Conservation (phyloP, 257 asterid species). For the Lithospermum erythrorhizon region DNA sequence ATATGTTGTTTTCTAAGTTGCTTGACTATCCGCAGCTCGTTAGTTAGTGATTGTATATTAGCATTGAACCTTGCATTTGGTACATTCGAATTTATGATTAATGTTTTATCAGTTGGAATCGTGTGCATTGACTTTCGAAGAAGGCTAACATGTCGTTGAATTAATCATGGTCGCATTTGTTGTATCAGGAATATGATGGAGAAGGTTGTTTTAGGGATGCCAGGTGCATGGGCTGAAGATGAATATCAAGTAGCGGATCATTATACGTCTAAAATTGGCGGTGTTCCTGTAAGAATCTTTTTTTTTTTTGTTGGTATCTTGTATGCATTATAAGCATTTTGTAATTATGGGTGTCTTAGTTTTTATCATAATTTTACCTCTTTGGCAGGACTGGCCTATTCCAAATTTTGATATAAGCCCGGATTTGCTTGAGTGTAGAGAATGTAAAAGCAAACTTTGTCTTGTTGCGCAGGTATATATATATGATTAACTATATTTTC, state of each 20-base stretch:
- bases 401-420: conserved; percentile 24
- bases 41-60: neutral
- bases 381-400: conserved; percentile 69
- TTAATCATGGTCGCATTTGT: neutral
- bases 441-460: conserved; percentile 47
- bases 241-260: conserved; percentile 72
- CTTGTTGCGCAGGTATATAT: conserved; percentile 67
- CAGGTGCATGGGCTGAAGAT: conserved; percentile 85
- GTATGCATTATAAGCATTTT: neutral
- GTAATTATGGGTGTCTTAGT: neutral
- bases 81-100: neutral
- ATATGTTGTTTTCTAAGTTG: neutral
- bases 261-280: conserved; percentile 82
- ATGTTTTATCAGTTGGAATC: neutral
- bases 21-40: neutral
- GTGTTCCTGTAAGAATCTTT: conserved; percentile 52
- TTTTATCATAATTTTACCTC: no score
- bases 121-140: neutral
- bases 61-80: neutral
- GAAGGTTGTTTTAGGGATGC: conserved; percentile 63
- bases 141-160: neutral
- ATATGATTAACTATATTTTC: neutral
- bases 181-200: conserved; percentile 31
- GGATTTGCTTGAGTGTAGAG: conserved; percentile 43
- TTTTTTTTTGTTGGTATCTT: neutral